Base-by-base conservation (phyloP, 768 basidiomycete species). In the Phylloporus rhodoxanthus region DNA sequence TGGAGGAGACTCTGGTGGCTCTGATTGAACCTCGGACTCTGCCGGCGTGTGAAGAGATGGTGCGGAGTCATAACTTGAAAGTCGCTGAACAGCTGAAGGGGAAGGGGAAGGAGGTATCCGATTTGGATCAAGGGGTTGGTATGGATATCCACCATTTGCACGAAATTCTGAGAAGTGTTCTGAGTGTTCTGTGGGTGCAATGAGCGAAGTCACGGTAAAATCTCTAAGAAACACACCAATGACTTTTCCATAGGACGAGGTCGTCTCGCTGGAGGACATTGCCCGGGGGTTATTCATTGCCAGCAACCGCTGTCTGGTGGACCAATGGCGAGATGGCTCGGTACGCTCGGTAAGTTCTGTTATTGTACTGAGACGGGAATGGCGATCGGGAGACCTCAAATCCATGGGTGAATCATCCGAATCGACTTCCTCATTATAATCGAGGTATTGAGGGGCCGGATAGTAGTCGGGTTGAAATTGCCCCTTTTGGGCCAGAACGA, bases 321-420 rank as follows among this genome's bases (percentile, higher is more conserved):
- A 72, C 72, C 75, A 76, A 36, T 71, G 69, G 14, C 74, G 72
- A 13, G 80, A 78, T 30, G 73, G 70, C 53, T 82, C 84, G 30
- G 85, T 81, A 29, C 73, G 73, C 61, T 88, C 86, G 14, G 84
- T 82, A 40, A 64, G 68, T 67, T 89, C 86, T 20, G 77, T 73
- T 51, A 89, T 89, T 4, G 81, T 84, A 51, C 78, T 84, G 51
- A 87, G 67, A 47, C 70, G 71, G 28, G 70, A 67, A 45, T 56
- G 45, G 14, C 55, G 65, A 56, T 61, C 56, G 8, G 64, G 61
- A 34, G 62, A 58, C 64, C 56, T 58, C 11, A 68, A 65, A 38
- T 70, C 69, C 45, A 68, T 59, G 45, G 71, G 68, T 45, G 65
- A 52, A 37, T 70, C 69, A 30, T 58, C 50, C 7, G 17, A 45